Conservation (phyloP, 1,284 basidiomycete genomes). For the Acaromyces ingoldii region DNA sequence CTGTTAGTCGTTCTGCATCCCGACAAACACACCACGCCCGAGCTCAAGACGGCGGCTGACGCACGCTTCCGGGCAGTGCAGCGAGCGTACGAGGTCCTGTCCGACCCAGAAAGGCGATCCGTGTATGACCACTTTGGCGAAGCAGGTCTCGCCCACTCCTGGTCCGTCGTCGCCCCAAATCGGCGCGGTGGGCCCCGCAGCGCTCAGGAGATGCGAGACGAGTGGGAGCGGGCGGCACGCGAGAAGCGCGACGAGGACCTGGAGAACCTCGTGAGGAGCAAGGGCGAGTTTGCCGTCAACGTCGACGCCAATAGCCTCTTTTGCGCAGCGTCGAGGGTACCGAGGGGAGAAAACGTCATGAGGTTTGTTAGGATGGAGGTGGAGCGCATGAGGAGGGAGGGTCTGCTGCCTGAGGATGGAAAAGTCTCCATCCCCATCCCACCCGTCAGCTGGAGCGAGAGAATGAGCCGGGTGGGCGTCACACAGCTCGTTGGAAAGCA, state of each 20-base stretch:
- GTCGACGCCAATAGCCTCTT: constrained; percentile 47
- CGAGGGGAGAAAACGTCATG: constrained; percentile 64
- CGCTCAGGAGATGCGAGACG: constrained; percentile 57
- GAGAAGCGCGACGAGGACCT: constrained; percentile 56
- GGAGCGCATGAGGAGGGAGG: constrained; percentile 60
- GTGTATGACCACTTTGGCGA: constrained; percentile 73
- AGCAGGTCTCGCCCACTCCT: constrained; percentile 57
- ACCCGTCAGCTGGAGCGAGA: constrained; percentile 19
- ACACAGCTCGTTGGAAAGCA: constrained; percentile 45
- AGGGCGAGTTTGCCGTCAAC: constrained; percentile 53
- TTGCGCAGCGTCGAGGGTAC: constrained; percentile 76
- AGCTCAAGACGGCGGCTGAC: constrained; percentile 61
- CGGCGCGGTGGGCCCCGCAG: constrained; percentile 43
- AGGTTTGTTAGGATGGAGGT: constrained; percentile 69
- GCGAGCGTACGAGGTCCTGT: constrained; percentile 68
- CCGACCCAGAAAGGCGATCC: constrained; percentile 68
- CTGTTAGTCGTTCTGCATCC: constrained; percentile 72
- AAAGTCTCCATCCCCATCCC: background rate
- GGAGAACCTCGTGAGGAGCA: constrained; percentile 57
- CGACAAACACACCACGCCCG: constrained; percentile 69
- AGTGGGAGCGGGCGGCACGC: constrained; percentile 55
- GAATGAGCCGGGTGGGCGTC: constrained; percentile 24
- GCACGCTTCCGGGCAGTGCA: constrained; percentile 68
- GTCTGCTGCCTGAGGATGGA: no score
- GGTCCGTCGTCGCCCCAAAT: constrained; percentile 54